Conservation (phyloP, 139 green algal genomes). For the Nannochloris sp. region DNA sequence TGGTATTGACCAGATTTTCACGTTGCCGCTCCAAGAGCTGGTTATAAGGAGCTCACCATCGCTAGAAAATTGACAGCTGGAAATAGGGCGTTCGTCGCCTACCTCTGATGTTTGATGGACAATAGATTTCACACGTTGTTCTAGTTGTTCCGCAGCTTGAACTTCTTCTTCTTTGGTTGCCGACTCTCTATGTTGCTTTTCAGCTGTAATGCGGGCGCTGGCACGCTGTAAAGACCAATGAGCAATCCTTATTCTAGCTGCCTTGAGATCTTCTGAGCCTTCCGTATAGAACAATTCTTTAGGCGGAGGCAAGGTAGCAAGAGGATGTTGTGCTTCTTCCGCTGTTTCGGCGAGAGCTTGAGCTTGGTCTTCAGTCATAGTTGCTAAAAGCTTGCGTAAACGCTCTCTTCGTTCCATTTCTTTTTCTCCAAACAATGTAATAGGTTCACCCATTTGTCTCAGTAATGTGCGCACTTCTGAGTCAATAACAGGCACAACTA, state of each 20-base stretch:
- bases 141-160: not conserved
- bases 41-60: slow-evolving; percentile 59
- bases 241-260: slow-evolving; percentile 53
- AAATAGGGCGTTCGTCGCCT: slow-evolving; percentile 80
- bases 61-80: slow-evolving; percentile 62
- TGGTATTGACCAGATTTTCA: slow-evolving; percentile 64
- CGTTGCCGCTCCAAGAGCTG: slow-evolving; percentile 61
- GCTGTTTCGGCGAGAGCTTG: no score
- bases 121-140: slow-evolving; percentile 5
- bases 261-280: slow-evolving; percentile 49
- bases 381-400: slow-evolving; percentile 71
- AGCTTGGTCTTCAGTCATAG: slow-evolving; percentile 46
- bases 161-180: not conserved
- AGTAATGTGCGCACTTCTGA: slow-evolving; percentile 64
- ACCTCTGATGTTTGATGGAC: slow-evolving; percentile 59
- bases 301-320: no score
- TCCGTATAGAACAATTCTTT: slow-evolving; percentile 94
- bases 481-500: slow-evolving; percentile 72
- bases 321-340: no score
- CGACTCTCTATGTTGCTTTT: slow-evolving; percentile 44
- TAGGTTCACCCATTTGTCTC: slow-evolving; percentile 71
- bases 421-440: slow-evolving; percentile 94
- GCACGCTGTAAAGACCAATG: slow-evolving; percentile 69
- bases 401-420: slow-evolving; percentile 86
- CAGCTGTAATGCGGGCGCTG: slow-evolving; percentile 41